Base-by-base conservation (phyloP, 371 early-diverging fungal genomes). In the Mucor circinelloides region DNA sequence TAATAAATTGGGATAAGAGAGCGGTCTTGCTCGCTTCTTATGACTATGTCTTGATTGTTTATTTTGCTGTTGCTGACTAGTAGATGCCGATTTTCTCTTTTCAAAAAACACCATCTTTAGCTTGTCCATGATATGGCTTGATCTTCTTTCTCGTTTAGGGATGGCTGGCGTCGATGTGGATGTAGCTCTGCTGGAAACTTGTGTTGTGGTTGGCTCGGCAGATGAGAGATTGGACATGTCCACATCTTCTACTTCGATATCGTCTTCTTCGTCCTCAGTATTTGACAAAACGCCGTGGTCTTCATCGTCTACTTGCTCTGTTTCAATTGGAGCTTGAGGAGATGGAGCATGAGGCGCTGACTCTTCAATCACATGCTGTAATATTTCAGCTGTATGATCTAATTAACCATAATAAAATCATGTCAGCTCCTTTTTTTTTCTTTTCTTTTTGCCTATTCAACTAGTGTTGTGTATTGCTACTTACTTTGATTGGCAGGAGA, bases 51-150 rank as follows among this genome's bases (percentile, higher is more conserved):
- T 69, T 54, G n/a, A 60, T 40, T 19, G 59, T 66, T 57, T 67
- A 30, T 36, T 66, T 31, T 56, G 58, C 3, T 44, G 36, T 27
- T 34, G 55, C 60, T 58, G 68, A 38, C 38, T 27, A 7, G 58
- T 54, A 9, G 79, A 75, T 67, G 46, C 46, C 19, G 46, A 46
- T 55, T 36, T 46, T 17, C 31, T 36, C 25, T 40, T 71, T 42
- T 61, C 60, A 55, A 74, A 74, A 55, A 76, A 73, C n/a, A 72
- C 78, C 76, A 78, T 76, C 60, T 76, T 76, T 19, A 78, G 59
- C 34, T 81, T 81, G 44, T 78, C 81, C 7, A 78, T 72, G 25
- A 81, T 42, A 28, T 71, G 72, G 15, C 66, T 63, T 25, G 57
- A 46, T 46, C 46, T 21, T 46, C 52, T 48, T 23, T 62, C 50